Percentiles rank a stretch among this genome's conserved stretches.
These are phyloP conservation scores for Flaveria sonorensis DNA, from an alignment of 129 eudicot species.

Conservation along the genomic window DNA sequence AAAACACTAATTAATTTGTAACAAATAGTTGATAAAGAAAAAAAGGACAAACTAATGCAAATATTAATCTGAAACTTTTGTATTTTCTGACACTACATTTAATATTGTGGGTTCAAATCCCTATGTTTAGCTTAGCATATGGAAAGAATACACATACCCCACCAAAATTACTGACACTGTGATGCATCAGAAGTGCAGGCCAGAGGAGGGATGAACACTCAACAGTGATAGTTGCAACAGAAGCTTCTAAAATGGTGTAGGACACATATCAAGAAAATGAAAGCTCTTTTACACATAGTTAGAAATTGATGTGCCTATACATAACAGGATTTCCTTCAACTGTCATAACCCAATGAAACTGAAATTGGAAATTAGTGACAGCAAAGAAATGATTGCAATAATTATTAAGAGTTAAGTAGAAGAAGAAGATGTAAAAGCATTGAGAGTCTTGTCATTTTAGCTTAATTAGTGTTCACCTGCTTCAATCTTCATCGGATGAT, in stretches of 20 bases:
- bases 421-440: not conserved
- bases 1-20: not conserved
- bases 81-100: not conserved
- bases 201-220: conserved; percentile 24
- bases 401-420: conserved; percentile 22
- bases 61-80: not conserved
- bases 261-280: conserved; percentile 34
- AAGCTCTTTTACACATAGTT: conserved; percentile 48
- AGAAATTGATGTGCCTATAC: conserved; percentile 54
- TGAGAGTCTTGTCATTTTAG: not conserved
- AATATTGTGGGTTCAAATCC: conserved; percentile 39
- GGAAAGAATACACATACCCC: conserved; percentile 33
- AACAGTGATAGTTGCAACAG: conserved; percentile 45
- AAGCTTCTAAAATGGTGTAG: conserved; percentile 43
- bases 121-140: conserved; percentile 33
- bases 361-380: conserved; percentile 18
- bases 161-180: conserved; percentile 43
- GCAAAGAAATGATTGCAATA: conserved; percentile 27
- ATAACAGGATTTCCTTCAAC: conserved; percentile 21
- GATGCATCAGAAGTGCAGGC: conserved; percentile 36
- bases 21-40: not conserved
- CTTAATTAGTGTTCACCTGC: not conserved
- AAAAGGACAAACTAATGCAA: conserved; percentile 11
- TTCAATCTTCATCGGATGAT: conserved; percentile 6
- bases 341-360: conserved; percentile 9